Base-by-base conservation (phyloP, 768 basidiomycete species). In the Boletus rubescentipes region DNA sequence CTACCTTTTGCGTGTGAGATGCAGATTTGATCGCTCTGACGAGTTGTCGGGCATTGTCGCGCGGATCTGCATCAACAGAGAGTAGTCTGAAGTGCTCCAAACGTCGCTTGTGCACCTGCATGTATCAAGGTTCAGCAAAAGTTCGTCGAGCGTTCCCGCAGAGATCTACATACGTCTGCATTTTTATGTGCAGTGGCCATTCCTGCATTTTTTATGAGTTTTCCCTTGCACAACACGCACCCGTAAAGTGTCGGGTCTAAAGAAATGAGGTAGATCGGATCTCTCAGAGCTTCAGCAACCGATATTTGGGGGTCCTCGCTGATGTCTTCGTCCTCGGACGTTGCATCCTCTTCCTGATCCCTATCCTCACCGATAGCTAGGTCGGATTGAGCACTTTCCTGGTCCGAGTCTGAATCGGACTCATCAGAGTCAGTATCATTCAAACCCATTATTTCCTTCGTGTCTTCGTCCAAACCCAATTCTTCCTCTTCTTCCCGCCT, bases 371-470 rank as follows among this genome's bases (percentile, higher is more conserved):
- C 67, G 11, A 55, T 53, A 18, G 56, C 61, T 26, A 54, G 59
- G 8, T 61, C 65, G 15, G 71, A 69, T 38, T 73, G 75, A 9
- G 68, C 67, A 47, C 36, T 39, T 31, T 73, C 12, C 61, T 49
- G 63, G 49, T 61, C 82, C 20, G 77, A 77, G 49, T 73, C 74
- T 9, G 83, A 82, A 12, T 78, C 77, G 62, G 79, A 67, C 70
- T 89, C 88, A 43, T 87, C 86, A 30, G 87, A 87, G 67, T 91
- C 86, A 1, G 87, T 87, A 59, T 90, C 85, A 38, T 89, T 77
- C 57, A 91, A 65, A 23, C 87, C 89, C 12, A 89, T 70, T 34
- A 83, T 64, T 44, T 81, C 82, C 63, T 79, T 87, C 73, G 76
- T 74, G n/a, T 84, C 85, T 32, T 78, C 80, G 53, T 87, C 82